Conservation (phyloP, 805 yeast species). For the Wickerhamomyces bovis region DNA sequence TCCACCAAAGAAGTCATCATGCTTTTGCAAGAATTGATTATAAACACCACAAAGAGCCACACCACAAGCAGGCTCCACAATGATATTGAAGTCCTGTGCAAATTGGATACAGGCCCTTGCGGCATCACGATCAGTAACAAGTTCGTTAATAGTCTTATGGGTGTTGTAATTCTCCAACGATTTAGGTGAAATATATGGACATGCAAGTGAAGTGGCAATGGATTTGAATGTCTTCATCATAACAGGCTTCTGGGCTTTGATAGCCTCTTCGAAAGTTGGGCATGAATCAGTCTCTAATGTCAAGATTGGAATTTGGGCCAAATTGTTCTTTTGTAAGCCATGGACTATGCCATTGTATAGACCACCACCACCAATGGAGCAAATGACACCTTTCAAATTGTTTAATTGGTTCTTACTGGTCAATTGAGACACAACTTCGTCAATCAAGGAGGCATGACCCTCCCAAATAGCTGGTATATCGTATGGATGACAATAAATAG, state of each 20-base stretch:
- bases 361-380: slow-evolving; percentile 57
- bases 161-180: slow-evolving; percentile 40
- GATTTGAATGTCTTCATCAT: slow-evolving; percentile 40
- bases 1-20: slow-evolving; percentile 26
- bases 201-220: slow-evolving; percentile 60
- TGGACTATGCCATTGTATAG: slow-evolving; percentile 44
- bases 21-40: slow-evolving; percentile 25
- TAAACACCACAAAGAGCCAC: slow-evolving; percentile 56
- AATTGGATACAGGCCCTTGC: slow-evolving; percentile 45
- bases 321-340: slow-evolving; percentile 34
- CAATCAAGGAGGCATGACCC: slow-evolving; percentile 45
- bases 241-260: slow-evolving; percentile 40
- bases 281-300: slow-evolving; percentile 61
- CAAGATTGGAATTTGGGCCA: slow-evolving; percentile 34
- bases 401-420: slow-evolving; percentile 18
- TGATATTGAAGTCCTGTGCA: slow-evolving; percentile 42
- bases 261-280: slow-evolving; percentile 48
- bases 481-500: slow-evolving; percentile 52
- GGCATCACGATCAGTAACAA: slow-evolving; percentile 51
- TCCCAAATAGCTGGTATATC: slow-evolving; percentile 48
- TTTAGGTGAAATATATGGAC: slow-evolving; percentile 46
- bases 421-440: slow-evolving; percentile 32
- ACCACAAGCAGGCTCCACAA: slow-evolving; percentile 72
- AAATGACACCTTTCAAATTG: slow-evolving; percentile 39
- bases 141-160: slow-evolving; percentile 36